phyloP scores from a whole-genome alignment of 805 yeast genomes.

The Starmerella vaccinii region DNA sequence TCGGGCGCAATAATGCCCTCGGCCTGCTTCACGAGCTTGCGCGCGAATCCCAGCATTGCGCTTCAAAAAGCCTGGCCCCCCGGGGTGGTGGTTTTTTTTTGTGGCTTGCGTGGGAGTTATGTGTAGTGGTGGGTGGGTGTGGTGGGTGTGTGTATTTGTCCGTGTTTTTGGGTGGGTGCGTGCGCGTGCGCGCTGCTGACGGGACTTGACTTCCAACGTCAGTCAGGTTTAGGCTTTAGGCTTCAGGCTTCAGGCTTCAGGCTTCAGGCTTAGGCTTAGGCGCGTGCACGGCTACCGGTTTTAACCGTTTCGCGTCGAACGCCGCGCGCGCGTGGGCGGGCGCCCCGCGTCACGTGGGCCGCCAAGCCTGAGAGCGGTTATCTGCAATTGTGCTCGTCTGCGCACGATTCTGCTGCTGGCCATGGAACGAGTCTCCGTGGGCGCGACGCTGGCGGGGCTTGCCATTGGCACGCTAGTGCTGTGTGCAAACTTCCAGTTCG shows the following conservation, averaged over 20 bases:
- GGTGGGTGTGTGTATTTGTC: not conserved
- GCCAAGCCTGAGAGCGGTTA: too few relatives aligned
- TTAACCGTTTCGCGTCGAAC: not conserved
- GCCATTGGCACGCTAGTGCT: conserved; percentile 78
- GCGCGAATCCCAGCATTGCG: conserved; percentile 39
- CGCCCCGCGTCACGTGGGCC: too few relatives aligned
- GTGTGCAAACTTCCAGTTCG: conserved; percentile 88
- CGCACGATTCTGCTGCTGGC: not conserved
- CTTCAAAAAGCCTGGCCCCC: too few relatives aligned
- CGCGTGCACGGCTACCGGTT: too few relatives aligned
- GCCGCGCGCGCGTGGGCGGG: not conserved
- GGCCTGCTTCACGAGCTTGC: conserved; percentile 45
- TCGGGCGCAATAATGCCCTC: conserved; percentile 32
- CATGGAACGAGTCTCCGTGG: conserved; percentile 40
- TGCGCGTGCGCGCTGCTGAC: not conserved
- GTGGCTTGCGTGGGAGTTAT: too few relatives aligned
- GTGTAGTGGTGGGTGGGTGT: too few relatives aligned
- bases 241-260: too few relatives aligned
- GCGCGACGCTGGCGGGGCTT: conserved; percentile 69
- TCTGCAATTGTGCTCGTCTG: not conserved
- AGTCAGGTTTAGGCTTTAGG: too few relatives aligned
- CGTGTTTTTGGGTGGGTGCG: not conserved
- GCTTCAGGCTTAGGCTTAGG: too few relatives aligned
- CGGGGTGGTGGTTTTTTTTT: too few relatives aligned
- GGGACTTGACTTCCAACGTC: not conserved